These are phyloP conservation scores for Pascua sp. DNA, from an alignment of 1,284 basidiomycete species.

Conservation along the genomic window DNA sequence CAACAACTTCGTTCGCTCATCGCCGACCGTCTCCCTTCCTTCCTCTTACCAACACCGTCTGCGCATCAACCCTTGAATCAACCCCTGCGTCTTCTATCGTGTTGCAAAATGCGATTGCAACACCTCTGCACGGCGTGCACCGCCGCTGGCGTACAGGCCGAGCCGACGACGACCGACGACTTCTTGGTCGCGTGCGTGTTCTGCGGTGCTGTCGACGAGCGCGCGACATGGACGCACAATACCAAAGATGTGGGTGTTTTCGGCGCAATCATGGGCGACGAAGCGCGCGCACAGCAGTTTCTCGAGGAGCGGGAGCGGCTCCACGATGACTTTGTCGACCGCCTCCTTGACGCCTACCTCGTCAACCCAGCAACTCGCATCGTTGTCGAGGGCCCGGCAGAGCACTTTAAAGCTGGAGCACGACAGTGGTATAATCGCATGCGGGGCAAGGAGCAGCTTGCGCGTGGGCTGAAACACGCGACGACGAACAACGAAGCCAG, in stretches of 20 bases:
- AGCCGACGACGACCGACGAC: not conserved
- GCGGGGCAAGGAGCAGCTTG: slow-evolving; percentile 2
- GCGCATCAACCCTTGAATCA: too few relatives aligned
- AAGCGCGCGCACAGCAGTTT: slow-evolving; percentile 4
- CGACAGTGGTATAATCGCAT: slow-evolving; percentile 16
- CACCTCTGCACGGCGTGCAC: slow-evolving; percentile 9
- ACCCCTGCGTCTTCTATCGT: not conserved
- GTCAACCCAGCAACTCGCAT: slow-evolving; percentile 8
- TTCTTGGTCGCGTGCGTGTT: slow-evolving; percentile 19
- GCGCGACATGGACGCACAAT: slow-evolving; percentile 13
- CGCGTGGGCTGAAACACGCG: not conserved
- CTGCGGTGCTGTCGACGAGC: slow-evolving; percentile 29
- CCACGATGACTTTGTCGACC: slow-evolving; percentile 14
- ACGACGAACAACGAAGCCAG: slow-evolving; percentile 6
- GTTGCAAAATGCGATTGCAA: not conserved
- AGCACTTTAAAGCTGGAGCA: slow-evolving; percentile 15
- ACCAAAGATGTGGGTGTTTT: slow-evolving; percentile 10
- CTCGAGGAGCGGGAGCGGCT: slow-evolving; percentile 8
- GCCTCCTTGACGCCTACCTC: slow-evolving; percentile 13
- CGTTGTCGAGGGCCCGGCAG: not conserved
- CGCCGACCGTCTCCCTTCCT: too few relatives aligned
- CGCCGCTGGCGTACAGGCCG: slow-evolving; percentile 3
- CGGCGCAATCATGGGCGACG: slow-evolving; percentile 21
- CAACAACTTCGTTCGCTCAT: too few relatives aligned
- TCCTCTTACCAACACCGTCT: too few relatives aligned